phyloP scores from a whole-genome alignment of 2,329 filamentous ascomycete species.

The Capronia epimyces region DNA sequence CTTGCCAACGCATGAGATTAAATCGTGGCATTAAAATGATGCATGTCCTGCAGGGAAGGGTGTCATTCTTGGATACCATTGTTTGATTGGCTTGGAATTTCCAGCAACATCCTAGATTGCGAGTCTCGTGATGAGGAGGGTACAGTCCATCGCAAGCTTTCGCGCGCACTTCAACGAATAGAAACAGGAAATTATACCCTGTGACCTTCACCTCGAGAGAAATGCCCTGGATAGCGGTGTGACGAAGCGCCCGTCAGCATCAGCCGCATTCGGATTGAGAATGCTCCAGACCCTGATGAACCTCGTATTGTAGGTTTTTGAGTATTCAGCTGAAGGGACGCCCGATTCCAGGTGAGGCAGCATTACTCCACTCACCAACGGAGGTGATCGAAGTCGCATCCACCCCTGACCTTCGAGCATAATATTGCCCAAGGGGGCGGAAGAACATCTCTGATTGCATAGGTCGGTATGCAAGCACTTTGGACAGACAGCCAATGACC shows the following conservation, averaged over 20 bases:
- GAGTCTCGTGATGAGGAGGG: too few species aligned
- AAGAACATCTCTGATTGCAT: background rate
- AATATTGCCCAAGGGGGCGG: background rate
- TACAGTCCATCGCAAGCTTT: background rate
- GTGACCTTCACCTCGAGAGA: background rate
- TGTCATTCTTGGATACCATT: background rate
- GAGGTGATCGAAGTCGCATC: background rate
- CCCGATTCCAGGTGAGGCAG: background rate
- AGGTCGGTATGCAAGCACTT: background rate
- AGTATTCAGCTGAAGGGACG: background rate
- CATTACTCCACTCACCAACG: background rate
- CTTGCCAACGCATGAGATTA: constrained; percentile 13
- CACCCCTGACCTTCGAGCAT: background rate
- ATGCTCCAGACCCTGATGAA: background rate
- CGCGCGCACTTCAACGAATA: background rate
- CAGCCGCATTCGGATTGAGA: background rate
- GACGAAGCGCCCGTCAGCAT: background rate
- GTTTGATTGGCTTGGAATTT: too few species aligned
- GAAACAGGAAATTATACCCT: background rate
- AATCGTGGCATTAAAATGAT: background rate
- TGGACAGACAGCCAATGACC: background rate
- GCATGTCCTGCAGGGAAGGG: constrained; percentile 3
- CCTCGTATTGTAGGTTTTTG: background rate
- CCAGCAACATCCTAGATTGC: too few species aligned
- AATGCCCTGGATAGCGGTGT: constrained; percentile 9